These are phyloP conservation scores for Ophiocordyceps sinensis DNA, from an alignment of 2,329 filamentous ascomycete species.

Conservation along the genomic window DNA sequence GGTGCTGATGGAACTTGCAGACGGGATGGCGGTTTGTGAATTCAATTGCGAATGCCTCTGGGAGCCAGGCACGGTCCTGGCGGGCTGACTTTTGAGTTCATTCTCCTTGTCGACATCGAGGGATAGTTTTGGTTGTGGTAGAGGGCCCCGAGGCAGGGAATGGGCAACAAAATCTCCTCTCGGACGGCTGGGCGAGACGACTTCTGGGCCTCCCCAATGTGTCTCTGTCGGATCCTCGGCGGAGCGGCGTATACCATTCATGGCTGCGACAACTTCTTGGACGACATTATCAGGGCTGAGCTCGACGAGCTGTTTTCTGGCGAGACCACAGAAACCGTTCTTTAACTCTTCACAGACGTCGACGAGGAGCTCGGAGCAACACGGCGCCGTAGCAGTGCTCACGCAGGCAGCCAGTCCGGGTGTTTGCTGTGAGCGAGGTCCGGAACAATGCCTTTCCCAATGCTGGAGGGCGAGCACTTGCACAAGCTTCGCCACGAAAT, in stretches of 20 bases:
- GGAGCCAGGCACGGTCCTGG: slow-evolving; percentile 2
- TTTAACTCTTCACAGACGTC: slow-evolving; percentile 34
- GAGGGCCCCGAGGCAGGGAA: neutral
- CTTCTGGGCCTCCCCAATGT: slow-evolving; percentile 2
- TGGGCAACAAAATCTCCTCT: slow-evolving; percentile 1
- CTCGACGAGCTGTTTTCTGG: slow-evolving; percentile 22
- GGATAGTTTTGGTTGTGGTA: neutral
- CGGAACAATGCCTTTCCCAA: slow-evolving; percentile 27
- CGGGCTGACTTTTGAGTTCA: neutral
- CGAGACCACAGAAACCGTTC: slow-evolving; percentile 33
- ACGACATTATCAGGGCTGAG: slow-evolving; percentile 30
- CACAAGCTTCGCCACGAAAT: slow-evolving; percentile 21
- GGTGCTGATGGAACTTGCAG: slow-evolving; percentile 10
- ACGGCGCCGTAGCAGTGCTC: slow-evolving; percentile 29
- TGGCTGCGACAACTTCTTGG: slow-evolving; percentile 27
- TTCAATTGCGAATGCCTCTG: slow-evolving; percentile 6
- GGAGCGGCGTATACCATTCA: slow-evolving; percentile 7
- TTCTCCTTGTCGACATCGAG: slow-evolving; percentile 1
- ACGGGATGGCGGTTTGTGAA: slow-evolving; percentile 8
- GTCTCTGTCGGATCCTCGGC: neutral
- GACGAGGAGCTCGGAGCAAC: slow-evolving; percentile 31
- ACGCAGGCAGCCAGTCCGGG: slow-evolving; percentile 5
- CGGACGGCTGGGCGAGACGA: slow-evolving; percentile 6
- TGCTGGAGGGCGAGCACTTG: slow-evolving; percentile 30
- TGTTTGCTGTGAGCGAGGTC: neutral